Percentiles rank a stretch among this genome's conserved stretches.
These are phyloP conservation scores for Colletotrichum theobromicola DNA, from an alignment of 2,329 filamentous ascomycete genomes.

Conservation along the genomic window DNA sequence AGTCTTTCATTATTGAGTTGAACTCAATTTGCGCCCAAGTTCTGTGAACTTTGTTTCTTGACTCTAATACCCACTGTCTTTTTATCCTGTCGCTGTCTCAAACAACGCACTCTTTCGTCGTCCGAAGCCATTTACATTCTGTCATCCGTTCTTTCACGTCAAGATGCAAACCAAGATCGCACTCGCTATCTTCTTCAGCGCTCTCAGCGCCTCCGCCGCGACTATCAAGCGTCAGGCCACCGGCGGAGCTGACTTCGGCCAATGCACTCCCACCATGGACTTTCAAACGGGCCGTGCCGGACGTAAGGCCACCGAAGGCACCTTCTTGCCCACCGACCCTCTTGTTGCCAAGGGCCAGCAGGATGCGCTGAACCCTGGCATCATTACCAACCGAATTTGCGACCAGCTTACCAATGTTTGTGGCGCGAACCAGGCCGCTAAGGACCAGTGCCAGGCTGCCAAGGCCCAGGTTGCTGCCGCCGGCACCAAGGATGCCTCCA, in stretches of 20 bases:
- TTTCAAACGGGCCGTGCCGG: constrained; percentile 59
- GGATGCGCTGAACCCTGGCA: constrained; percentile 66
- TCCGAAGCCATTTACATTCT: not conserved
- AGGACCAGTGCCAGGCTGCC: constrained; percentile 51
- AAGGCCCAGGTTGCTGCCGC: constrained; percentile 54
- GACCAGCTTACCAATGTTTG: constrained; percentile 66
- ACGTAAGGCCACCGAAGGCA: constrained; percentile 57
- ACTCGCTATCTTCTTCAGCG: not conserved
- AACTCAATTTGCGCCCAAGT: not conserved
- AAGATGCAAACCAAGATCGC: constrained; percentile 3
- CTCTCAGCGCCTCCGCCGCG: constrained; percentile 7
- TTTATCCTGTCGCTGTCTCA: not conserved
- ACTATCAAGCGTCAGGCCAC: not conserved
- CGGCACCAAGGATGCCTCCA: constrained; percentile 52
- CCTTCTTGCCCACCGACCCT: constrained; percentile 63
- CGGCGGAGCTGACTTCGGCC: constrained; percentile 50
- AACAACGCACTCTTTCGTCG: not conserved
- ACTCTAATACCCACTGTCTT: not conserved
- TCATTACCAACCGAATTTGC: constrained; percentile 67
- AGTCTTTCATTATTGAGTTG: constrained; percentile 3
- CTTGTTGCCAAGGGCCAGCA: constrained; percentile 59
- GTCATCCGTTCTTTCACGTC: not conserved
- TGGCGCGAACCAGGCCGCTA: constrained; percentile 59
- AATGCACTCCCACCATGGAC: constrained; percentile 56
- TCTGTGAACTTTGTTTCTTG: constrained; percentile 2